Evolutionary conservation across 1,284 basidiomycete species (phyloP).

Genomic region (Sanghuangporus sanghuang): DNA sequence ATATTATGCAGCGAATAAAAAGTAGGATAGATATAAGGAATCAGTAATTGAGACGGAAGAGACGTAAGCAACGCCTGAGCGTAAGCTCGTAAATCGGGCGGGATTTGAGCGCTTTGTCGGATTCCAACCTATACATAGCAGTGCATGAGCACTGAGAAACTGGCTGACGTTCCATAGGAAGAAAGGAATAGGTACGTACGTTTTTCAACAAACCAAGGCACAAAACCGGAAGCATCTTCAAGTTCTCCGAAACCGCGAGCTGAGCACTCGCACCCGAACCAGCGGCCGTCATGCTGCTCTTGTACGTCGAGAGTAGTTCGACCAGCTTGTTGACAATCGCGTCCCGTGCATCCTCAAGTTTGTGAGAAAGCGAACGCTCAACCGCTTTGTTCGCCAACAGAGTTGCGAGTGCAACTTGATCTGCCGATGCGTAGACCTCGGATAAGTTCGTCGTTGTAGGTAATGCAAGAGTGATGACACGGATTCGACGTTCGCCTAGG

Average conservation of each 20-base stretch:
- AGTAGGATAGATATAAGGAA: constrained; percentile 92
- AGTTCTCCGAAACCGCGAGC: constrained; percentile 85
- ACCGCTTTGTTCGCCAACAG: constrained; percentile 96
- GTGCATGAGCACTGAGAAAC: not conserved
- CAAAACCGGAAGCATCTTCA: constrained; percentile 91
- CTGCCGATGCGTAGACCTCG: constrained; percentile 92
- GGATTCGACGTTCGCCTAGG: constrained; percentile 86
- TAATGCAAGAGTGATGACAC: constrained; percentile 89
- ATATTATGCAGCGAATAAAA: constrained; percentile 98
- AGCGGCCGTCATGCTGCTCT: constrained; percentile 93
- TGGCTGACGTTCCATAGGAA: not conserved
- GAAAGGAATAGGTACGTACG: constrained; percentile 36
- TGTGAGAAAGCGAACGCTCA: constrained; percentile 85
- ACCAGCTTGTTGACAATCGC: constrained; percentile 87
- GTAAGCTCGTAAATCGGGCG: constrained; percentile 93
- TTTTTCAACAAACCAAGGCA: constrained; percentile 92
- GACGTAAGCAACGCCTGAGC: constrained; percentile 92
- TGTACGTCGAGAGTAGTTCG: constrained; percentile 90
- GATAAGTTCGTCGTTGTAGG: constrained; percentile 92
- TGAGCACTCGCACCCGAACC: constrained; percentile 94
- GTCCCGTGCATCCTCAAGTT: constrained; percentile 92
- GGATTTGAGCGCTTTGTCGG: constrained; percentile 93
- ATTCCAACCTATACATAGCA: constrained; percentile 69
- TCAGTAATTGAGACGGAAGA: constrained; percentile 83
- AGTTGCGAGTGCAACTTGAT: constrained; percentile 89